Conservation (phyloP, 441 rosid genomes). For the Adansonia grandidieri region DNA sequence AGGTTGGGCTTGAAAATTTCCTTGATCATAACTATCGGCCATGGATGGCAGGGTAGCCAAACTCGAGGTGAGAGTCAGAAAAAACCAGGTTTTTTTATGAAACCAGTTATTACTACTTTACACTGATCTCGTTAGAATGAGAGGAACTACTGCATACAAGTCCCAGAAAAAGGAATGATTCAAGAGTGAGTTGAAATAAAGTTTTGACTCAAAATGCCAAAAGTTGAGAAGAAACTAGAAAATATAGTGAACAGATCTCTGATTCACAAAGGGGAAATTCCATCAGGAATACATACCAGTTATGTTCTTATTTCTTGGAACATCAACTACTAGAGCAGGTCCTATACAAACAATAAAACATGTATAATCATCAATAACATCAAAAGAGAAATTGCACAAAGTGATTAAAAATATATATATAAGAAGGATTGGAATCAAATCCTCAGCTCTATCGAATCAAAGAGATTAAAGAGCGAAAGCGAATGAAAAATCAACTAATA, state of each 20-base stretch:
- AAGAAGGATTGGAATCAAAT: background rate
- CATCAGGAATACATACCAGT: constrained; percentile 46
- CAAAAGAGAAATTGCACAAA: background rate
- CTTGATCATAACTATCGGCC: background rate
- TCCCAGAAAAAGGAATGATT: background rate
- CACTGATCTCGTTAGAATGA: background rate
- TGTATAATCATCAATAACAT: background rate
- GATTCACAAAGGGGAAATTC: background rate
- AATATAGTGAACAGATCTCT: background rate
- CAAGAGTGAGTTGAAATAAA: background rate
- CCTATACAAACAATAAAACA: constrained; percentile 36
- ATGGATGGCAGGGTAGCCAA: too few relatives aligned
- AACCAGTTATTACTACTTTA: constrained; percentile 1
- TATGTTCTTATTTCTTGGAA: constrained; percentile 57
- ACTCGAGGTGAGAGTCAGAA: background rate
- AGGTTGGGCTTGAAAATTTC: background rate
- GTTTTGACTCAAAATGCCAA: background rate
- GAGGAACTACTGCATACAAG: background rate
- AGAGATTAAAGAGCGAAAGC: background rate
- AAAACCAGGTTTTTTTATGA: background rate
- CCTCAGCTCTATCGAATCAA: background rate
- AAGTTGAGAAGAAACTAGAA: constrained; percentile 7
- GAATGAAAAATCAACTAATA: background rate
- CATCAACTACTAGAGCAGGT: constrained; percentile 60
- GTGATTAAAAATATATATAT: background rate